phyloP scores from a whole-genome alignment of 1,139 yeast species.

The Hansenula lynferdii region DNA sequence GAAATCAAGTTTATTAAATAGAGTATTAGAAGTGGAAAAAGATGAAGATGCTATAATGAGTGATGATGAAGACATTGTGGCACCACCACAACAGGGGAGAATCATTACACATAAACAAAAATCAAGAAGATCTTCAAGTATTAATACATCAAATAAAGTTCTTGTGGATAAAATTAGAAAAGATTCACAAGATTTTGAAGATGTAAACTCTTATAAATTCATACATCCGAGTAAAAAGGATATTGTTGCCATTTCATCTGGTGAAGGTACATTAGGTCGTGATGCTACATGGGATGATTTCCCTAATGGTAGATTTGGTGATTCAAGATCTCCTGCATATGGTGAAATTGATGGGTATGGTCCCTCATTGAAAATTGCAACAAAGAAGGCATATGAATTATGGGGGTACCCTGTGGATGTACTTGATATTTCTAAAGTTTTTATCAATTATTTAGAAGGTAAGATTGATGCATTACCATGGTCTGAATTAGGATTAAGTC shows the following conservation, averaged over 20 bases:
- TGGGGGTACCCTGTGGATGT: slow-evolving; percentile 82
- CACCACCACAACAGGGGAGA: background rate
- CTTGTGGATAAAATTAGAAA: slow-evolving; percentile 28
- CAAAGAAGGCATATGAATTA: slow-evolving; percentile 60
- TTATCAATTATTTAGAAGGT: slow-evolving; percentile 70
- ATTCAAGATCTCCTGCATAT: slow-evolving; percentile 93
- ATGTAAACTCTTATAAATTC: slow-evolving; percentile 19
- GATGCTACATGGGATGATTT: slow-evolving; percentile 99
- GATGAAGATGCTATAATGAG: slow-evolving; percentile 22
- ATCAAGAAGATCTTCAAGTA: slow-evolving; percentile 42
- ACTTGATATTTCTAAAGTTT: slow-evolving; percentile 62
- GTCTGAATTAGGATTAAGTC: slow-evolving; percentile 79
- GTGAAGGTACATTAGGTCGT: slow-evolving; percentile 80
- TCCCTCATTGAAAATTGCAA: slow-evolving; percentile 75
- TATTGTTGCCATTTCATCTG: slow-evolving; percentile 72
- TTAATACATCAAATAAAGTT: slow-evolving; percentile 40
- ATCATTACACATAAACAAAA: slow-evolving; percentile 6
- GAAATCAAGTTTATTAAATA: slow-evolving; percentile 43
- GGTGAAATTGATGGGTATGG: slow-evolving; percentile 99
- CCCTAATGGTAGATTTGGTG: slow-evolving; percentile 97
- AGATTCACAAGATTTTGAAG: slow-evolving; percentile 21
- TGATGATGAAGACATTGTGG: slow-evolving; percentile 26
- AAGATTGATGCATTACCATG: slow-evolving; percentile 82
- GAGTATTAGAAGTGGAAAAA: slow-evolving; percentile 28
- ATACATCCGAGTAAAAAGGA: slow-evolving; percentile 41